These are phyloP conservation scores for Fusarium proliferatum DNA, from an alignment of 2,329 filamentous ascomycete species.

Conservation along the genomic window DNA sequence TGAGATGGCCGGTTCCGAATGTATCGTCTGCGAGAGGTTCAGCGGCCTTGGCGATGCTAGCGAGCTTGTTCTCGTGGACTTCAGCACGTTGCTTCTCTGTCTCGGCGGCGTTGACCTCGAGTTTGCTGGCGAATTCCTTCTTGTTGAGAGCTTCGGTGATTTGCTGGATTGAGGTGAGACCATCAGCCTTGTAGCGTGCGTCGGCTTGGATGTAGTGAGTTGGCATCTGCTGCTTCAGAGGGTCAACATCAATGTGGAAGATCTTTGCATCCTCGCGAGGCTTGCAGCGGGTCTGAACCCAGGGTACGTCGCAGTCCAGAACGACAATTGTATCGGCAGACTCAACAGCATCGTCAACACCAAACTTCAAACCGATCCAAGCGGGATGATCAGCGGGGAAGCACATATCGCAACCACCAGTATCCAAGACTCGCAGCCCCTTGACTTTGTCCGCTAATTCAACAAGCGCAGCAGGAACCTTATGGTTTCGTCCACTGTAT, in stretches of 20 bases:
- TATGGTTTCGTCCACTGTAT: constrained; percentile 76
- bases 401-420: constrained; percentile 83
- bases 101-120: constrained; percentile 42
- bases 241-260: constrained; percentile 74
- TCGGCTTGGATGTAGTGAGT: constrained; percentile 76
- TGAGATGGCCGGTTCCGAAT: constrained; percentile 56
- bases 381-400: constrained; percentile 77
- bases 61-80: constrained; percentile 68
- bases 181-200: constrained; percentile 74
- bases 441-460: constrained; percentile 74
- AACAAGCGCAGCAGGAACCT: constrained; percentile 69
- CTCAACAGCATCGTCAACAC: constrained; percentile 77
- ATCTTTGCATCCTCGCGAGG: constrained; percentile 64
- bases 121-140: constrained; percentile 54
- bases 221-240: constrained; percentile 77
- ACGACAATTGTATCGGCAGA: constrained; percentile 87
- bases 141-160: constrained; percentile 71
- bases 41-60: constrained; percentile 66
- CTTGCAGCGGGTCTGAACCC: constrained; percentile 82
- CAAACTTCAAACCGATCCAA: constrained; percentile 78
- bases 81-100: constrained; percentile 61
- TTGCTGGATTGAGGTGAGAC: constrained; percentile 73
- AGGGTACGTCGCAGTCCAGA: constrained; percentile 90
- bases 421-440: constrained; percentile 78
- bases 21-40: constrained; percentile 69